These are phyloP conservation scores for Trichophyton mentagrophytes DNA, from an alignment of 2,329 filamentous ascomycete genomes.

Conservation along the genomic window DNA sequence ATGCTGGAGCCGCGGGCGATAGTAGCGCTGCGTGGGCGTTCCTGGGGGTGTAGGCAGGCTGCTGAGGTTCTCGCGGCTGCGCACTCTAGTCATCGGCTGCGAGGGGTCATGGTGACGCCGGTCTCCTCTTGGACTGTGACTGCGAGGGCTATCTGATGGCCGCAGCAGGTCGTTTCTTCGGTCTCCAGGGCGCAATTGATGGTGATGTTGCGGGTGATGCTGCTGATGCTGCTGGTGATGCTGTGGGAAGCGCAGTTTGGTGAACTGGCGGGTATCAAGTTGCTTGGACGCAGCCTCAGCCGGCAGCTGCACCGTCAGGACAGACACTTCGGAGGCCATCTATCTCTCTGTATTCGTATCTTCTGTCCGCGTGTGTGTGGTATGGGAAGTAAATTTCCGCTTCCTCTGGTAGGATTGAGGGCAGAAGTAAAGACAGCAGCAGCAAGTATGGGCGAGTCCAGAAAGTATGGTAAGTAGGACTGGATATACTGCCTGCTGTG, in stretches of 20 bases:
- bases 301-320: not conserved
- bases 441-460: not conserved
- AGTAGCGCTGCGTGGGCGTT: not conserved
- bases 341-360: no score
- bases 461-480: not conserved
- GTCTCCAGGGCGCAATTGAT: not conserved
- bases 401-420: not conserved
- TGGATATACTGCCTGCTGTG: not conserved
- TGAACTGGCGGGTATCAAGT: not conserved
- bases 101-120: not conserved
- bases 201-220: not conserved
- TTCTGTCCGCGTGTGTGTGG: not conserved
- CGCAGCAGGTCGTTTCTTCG: not conserved
- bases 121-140: not conserved
- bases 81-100: not conserved
- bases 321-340: conserved; percentile 1
- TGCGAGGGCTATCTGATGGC: not conserved
- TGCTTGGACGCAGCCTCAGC: not conserved
- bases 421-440: not conserved
- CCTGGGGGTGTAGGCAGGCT: not conserved
- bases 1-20: not conserved
- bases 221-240: not conserved
- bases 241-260: conserved; percentile 4
- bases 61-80: not conserved
- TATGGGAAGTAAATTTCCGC: not conserved